Evolutionary conservation across 2,329 filamentous ascomycete genomes (phyloP), one percentile per base, ranked within the genome.

Genomic region (Plenodomus tracheiphilus): DNA sequence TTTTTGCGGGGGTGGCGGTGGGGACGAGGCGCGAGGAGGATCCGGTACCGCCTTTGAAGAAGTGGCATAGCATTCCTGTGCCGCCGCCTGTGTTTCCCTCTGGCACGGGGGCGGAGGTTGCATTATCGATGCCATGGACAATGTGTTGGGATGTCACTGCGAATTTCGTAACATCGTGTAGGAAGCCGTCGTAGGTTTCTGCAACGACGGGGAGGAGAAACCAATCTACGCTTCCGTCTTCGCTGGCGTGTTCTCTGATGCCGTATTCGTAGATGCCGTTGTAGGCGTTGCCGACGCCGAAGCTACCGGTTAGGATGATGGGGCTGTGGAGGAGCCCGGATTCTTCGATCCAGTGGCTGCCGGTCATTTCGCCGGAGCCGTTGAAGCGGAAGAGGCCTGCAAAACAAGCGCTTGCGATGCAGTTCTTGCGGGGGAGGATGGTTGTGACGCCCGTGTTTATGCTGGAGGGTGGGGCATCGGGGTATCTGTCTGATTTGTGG

Each of bases 1-100:
- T 68, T n/a, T 62, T 67, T 7, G 51, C 58, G 6, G 55, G 43
- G 15, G 49, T 58, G 6, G 54, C 61, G 5, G 22, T 25, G 4
- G 66, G 61, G 1, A 87, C 77, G 7, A 83, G 55, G 19, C 85
- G 78, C 40, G 79, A 84, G 57, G 80, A 80, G 0, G 79, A 84
- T 1, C 85, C 85, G 0, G 85, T 88, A 0, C 85, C 85, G 30
- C 84, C 85, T 64, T 87, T 87, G 73, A 83, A 86, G 54, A 79
- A 79, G 59, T 86, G 83, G 61, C 82, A 85, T 32, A 83, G 77
- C 83, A 87, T 87, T 13, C 84, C 85, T 0, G 84, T 85, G n/a
- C 85, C 85, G 16, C 85, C 85, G 2, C 85, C 85, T 1, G 79
- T 79, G 56, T 82, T 84, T 0, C 85, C 85, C 67, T 88, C 85